phyloP scores from a whole-genome alignment of 805 yeast species.

The Ogataea zsoltii region DNA sequence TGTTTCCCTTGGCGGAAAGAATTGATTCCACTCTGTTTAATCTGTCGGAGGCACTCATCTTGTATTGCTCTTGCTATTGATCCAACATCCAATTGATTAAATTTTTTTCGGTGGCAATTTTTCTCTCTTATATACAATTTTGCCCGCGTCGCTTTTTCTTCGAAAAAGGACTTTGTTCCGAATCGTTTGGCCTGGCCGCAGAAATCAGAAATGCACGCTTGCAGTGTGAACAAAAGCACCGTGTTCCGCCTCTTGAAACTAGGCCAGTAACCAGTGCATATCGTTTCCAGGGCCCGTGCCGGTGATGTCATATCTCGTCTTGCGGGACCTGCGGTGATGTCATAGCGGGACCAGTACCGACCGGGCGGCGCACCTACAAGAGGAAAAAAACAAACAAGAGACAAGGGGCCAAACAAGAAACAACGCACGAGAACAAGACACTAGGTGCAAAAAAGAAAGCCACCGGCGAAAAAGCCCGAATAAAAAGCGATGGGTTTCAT shows the following conservation, averaged over 20 bases:
- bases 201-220: background rate
- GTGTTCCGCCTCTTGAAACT: background rate
- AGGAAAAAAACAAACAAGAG: background rate
- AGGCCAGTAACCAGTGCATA: background rate
- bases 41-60: slow-evolving; percentile 30
- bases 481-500: background rate
- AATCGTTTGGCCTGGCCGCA: background rate
- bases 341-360: slow-evolving; percentile 5
- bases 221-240: background rate
- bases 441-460: background rate
- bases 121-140: background rate
- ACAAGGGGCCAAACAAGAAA: background rate
- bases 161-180: background rate
- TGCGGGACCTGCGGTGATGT: slow-evolving; percentile 4
- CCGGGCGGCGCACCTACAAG: slow-evolving; percentile 1
- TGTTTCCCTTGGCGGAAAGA: slow-evolving; percentile 19
- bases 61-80: too few relatives aligned
- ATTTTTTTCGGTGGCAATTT: background rate
- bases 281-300: background rate
- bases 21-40: slow-evolving; percentile 22
- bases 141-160: background rate
- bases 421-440: slow-evolving; percentile 2
- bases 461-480: background rate
- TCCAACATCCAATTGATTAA: too few relatives aligned
- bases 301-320: slow-evolving; percentile 3